Percentiles rank a stretch among this genome's conserved stretches.
phyloP scores from a whole-genome alignment of 176 grass and related monocot species.

The Calamus simplicifolius region DNA sequence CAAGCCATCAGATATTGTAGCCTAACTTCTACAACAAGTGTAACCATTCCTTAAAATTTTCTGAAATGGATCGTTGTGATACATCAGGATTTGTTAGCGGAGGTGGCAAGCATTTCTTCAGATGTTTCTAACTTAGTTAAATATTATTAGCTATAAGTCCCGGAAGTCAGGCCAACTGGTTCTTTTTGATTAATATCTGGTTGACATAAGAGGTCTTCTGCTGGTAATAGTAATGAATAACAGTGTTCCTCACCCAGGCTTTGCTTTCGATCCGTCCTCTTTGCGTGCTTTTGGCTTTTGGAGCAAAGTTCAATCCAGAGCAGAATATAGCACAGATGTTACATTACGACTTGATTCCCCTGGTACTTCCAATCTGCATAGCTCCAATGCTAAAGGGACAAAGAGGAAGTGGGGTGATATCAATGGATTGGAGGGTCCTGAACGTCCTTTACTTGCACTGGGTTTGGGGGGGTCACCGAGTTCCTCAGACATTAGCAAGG shows the following conservation, averaged over 20 bases:
- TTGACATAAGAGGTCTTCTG: slow-evolving; percentile 26
- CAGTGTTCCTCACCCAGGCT: slow-evolving; percentile 26
- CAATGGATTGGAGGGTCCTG: slow-evolving; percentile 20
- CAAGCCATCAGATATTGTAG: neutral
- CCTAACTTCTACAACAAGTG: too few relatives aligned
- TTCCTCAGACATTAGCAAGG: slow-evolving; percentile 65
- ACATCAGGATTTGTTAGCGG: slow-evolving; percentile 55
- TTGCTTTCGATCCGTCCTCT: slow-evolving; percentile 23
- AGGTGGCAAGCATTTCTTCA: slow-evolving; percentile 13
- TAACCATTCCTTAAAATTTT: slow-evolving; percentile 8
- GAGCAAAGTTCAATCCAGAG: slow-evolving; percentile 23
- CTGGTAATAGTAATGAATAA: slow-evolving; percentile 41
- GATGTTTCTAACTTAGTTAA: slow-evolving; percentile 33
- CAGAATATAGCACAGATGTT: slow-evolving; percentile 16
- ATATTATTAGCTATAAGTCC: slow-evolving; percentile 39
- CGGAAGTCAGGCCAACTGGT: slow-evolving; percentile 49
- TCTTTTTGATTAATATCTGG: slow-evolving; percentile 34
- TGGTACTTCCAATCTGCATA: slow-evolving; percentile 23
- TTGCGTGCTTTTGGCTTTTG: slow-evolving; percentile 14
- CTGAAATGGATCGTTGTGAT: slow-evolving; percentile 41
- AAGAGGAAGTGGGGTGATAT: slow-evolving; percentile 40
- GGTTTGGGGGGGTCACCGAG: slow-evolving; percentile 45
- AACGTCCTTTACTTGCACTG: slow-evolving; percentile 37
- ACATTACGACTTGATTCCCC: slow-evolving; percentile 22
- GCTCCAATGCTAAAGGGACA: slow-evolving; percentile 14